Base-by-base conservation (phyloP, 352 stramenopile species). In the Phytophthora pluvialis region DNA sequence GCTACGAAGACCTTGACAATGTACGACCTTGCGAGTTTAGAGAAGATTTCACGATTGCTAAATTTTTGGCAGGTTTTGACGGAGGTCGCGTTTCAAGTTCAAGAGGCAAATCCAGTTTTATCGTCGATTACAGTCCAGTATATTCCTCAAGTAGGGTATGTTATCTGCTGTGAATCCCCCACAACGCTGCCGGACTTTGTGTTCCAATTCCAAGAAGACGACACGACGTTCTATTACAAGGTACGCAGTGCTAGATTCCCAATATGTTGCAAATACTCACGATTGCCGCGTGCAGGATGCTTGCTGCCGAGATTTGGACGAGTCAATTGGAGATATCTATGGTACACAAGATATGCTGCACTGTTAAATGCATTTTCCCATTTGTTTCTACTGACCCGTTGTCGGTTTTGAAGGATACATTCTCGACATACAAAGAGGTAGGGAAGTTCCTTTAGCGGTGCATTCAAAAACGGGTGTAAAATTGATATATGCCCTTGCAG, bases 141-240 rank as follows among this genome's bases (percentile, higher is more conserved):
- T 52, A 93, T 95, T 43, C 87, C 88, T 56, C 88, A 93, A 82
- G 81, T 95, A 32, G 88, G 88, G 10, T 96, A 94, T 67, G 86
- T 94, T 12, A 86, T 96, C 29, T 91, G 81, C 51, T 94, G 84
- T 44, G 80, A 93, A 57, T 80, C 82, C 5, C 71, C 78, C 9
- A 93, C 80, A 25, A 78, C 75, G 36, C 55, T 94, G 12, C 73
- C 84, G 16, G 83, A 89, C 42, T 96, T 96, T 35, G 73, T 91
- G 11, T 96, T 94, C 54, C 88, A 96, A 67, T 96, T 94, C 57
- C 86, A 94, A 81, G 86, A 94, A 78, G 86, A 94, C 43, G 85
- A 93, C 18, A 77, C 78, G 2, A 93, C 86, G 2, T 93, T 94
- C 60, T 94, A 93, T 51, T 96, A 93, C 77, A 96, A 96, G 73